Conservation (phyloP, 179 eudicot genomes). For the Actinidia polygama region DNA sequence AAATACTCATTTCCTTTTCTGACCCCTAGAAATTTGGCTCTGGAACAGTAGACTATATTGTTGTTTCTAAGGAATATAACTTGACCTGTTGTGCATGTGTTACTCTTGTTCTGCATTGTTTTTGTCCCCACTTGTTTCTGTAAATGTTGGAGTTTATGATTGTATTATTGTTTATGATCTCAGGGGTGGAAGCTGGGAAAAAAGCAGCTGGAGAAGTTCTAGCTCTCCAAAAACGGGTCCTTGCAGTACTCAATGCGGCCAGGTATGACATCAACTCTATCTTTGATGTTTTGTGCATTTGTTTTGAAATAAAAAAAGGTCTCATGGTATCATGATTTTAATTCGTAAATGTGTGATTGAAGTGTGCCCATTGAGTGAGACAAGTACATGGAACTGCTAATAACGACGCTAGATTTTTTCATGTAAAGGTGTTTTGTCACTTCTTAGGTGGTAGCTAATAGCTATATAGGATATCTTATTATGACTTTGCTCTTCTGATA, state of each 20-base stretch:
- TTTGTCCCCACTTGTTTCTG: too few relatives aligned
- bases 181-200: slow-evolving; percentile 99
- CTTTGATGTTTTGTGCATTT: background rate
- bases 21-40: slow-evolving; percentile 19
- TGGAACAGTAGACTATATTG: slow-evolving; percentile 4
- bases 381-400: background rate
- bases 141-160: too few relatives aligned
- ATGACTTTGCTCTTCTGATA: background rate
- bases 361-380: too few relatives aligned
- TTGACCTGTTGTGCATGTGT: too few relatives aligned
- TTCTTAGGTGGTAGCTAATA: background rate
- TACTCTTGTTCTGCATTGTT: too few relatives aligned
- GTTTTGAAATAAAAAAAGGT: background rate
- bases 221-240: slow-evolving; percentile 96
- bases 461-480: background rate
- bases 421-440: background rate
- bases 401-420: background rate
- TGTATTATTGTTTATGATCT: background rate
- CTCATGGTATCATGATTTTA: background rate
- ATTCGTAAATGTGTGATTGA: background rate
- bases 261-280: slow-evolving; percentile 43
- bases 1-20: slow-evolving; percentile 30
- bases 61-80: background rate
- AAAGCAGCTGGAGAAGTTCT: slow-evolving; percentile 97
- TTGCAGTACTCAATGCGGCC: slow-evolving; percentile 91